Base-by-base conservation (phyloP, 2,329 filamentous ascomycete species). In the Canariomyces notabilis region DNA sequence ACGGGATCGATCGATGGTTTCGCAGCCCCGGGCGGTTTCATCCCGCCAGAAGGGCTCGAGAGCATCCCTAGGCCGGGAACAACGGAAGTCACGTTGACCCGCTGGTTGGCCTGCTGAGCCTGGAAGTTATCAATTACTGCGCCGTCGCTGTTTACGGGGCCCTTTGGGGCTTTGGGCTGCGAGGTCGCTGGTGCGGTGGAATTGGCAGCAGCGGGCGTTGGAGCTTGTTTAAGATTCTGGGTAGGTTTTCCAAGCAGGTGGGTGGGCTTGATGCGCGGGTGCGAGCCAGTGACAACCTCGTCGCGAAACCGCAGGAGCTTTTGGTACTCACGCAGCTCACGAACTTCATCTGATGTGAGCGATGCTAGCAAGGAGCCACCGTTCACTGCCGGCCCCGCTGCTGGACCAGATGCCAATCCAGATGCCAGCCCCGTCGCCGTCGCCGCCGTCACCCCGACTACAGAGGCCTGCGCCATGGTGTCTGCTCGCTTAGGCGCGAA, bases 221-320 rank as follows among this genome's bases (percentile, higher is more conserved):
- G 18, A 33, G 35, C 26, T 20, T 35, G 18, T 9, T 45, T 46
- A 21, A 48, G 34, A 29, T 18, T 45, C 18, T 50, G 39, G 23
- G 49, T 39, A 21, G 46, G 37, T 45, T 57, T 58, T n/a, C 51
- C 57, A 51, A 57, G 59, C 51, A 71, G 57, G 61, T 71, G 68
- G 46, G 67, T 57, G 48, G 75, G 73, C 62, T 80, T 82, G 66
- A 84, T 75, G 58, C 70, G 75, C 40, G 79, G 75, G 61, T 90
- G 85, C 58, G 76, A 81, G 61, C 90, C 89, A 64, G 87, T 80
- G 62, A 93, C 74, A 58, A 97, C 78, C 57, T 82, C 76, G 71
- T 95, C 86, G 67, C 83, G 84, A 66, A 97, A 82, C 57, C 75
- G 79, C 61, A 95, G 65, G 60, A 97, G 86, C 69, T 84, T 88